Evolutionary conservation across 1,284 basidiomycete species (phyloP).

Genomic region (Irpex lacteus): DNA sequence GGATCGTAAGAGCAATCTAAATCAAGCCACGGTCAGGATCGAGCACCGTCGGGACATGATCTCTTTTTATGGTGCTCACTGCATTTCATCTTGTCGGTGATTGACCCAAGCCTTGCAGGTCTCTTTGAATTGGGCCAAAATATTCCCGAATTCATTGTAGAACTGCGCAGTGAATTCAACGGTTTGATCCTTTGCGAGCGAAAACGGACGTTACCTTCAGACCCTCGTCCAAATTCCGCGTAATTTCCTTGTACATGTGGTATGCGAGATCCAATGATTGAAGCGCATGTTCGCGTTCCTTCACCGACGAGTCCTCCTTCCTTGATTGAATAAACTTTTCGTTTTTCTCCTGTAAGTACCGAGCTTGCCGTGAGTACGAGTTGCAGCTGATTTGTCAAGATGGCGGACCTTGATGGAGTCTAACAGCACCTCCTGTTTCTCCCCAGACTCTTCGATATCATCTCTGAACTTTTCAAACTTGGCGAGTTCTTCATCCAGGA

Average conservation of each 20-base stretch:
- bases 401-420: conserved; percentile 63
- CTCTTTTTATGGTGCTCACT: conserved; percentile 22
- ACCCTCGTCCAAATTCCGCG: conserved; percentile 85
- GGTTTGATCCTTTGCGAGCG: not conserved
- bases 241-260: conserved; percentile 87
- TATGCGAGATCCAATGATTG: conserved; percentile 89
- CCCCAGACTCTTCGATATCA: conserved; percentile 59
- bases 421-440: conserved; percentile 66
- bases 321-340: conserved; percentile 78
- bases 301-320: conserved; percentile 74
- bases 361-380: not conserved
- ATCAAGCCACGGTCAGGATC: not conserved
- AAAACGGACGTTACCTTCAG: conserved; percentile 54
- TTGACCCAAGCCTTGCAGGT: conserved; percentile 74
- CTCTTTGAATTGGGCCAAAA: conserved; percentile 74
- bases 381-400: not conserved
- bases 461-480: conserved; percentile 80
- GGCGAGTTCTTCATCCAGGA: conserved; percentile 74
- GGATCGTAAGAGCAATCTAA: conserved; percentile 22
- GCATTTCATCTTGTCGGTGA: conserved; percentile 64
- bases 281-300: conserved; percentile 81
- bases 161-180: conserved; percentile 48
- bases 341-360: conserved; percentile 61
- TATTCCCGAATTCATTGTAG: conserved; percentile 76
- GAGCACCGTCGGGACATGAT: not conserved